Base-by-base conservation (phyloP, 2,329 filamentous ascomycete genomes). In the Aureobasidium melanogenum region DNA sequence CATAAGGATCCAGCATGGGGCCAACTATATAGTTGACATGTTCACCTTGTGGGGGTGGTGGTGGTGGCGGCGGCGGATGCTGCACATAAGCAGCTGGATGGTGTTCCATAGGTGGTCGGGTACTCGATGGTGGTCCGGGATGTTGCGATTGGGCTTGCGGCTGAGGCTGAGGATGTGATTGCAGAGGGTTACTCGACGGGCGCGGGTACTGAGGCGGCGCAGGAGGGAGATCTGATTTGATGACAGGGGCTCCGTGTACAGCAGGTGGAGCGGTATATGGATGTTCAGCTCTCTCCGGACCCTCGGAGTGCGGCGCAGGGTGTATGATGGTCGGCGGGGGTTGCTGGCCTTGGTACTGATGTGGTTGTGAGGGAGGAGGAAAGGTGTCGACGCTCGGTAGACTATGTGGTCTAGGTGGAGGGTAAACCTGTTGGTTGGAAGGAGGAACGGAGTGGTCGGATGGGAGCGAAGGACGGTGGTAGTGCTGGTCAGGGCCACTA, bases 171-270 rank as follows among this genome's bases (percentile, higher is more conserved):
- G 56, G 34, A 2, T 38, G 56, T 5, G 54, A 22, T 17, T 58
- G 54, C 54, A 43, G 24, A 46, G 56, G 56, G 19, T 48, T 59
- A 14, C 56, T 59, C 15, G 34, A n/a, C 22, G 66, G 65, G 47
- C 67, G 66, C 60, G 71, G 70, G 17, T 41, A 48, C 9, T 50
- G 54, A 30, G 64, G 47, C 62, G 63, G 63, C 36, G 60, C 64
- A 30, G 62, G 50, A 28, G 66, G 65, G 4, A 63, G 65, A 50
- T 67, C 67, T 17, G 64, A 41, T 36, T 61, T 63, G n/a, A 66
- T 66, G 55, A 67, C 67, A n/a, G 71, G 71, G n/a, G 71, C 72
- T 28, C 68, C 71, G 68, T 74, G 72, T 48, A 70, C 70, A 52
- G 71, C 70, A 36, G 66, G 68, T 52, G 64, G 66, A 64, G 69